Base-by-base conservation (phyloP, 257 asterid genomes). In the Gentiana straminea region DNA sequence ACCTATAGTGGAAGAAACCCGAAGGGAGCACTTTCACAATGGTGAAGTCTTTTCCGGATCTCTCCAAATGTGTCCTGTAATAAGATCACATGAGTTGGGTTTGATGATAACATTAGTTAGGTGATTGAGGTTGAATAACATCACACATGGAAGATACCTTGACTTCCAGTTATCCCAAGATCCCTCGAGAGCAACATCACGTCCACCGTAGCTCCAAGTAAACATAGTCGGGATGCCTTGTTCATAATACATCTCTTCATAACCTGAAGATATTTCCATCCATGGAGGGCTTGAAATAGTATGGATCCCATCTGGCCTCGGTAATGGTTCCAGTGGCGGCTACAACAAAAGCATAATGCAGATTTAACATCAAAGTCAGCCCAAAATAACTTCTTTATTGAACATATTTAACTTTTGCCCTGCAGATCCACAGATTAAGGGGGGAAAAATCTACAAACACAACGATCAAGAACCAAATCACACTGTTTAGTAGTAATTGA, bases 131-230 rank as follows among this genome's bases (percentile, higher is more conserved):
- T 33, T 59, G 55, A 62, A 64, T 57, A 49, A 34, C 41, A 54
- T 4, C 39, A n/a, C 39, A 24, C 24, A 24, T 4, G n/a, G 49
- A 8, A 61, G 24, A 37, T 33, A 88, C 99, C 95, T 88, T 50
- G 95, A 73, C 70, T 80, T 88, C 95, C 99, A 92, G 70, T 81
- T 70, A 75, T 92, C 97, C 99, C 99, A 92, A n/a, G 99, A 92
- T 47, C 99, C 99, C 76, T 88, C 99, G 55, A 92, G 87, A 3
- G 82, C 72, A 60, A 88, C 94, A 50, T 92, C 97, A 56, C 81
- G 79, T 61, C 94, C 97, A 52, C 79, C 99, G 57, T 75, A 61
- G 67, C 87, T 68, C 99, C 99, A 92, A 24, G 84, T 83, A 68
- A 92, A 81, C 94, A 92, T 84, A 57, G 95, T 85, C 46, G 99